Percentiles rank a stretch among this genome's conserved stretches.
Evolutionary conservation across 352 stramenopile species (phyloP).

Genomic region (Peronospora destructor): DNA sequence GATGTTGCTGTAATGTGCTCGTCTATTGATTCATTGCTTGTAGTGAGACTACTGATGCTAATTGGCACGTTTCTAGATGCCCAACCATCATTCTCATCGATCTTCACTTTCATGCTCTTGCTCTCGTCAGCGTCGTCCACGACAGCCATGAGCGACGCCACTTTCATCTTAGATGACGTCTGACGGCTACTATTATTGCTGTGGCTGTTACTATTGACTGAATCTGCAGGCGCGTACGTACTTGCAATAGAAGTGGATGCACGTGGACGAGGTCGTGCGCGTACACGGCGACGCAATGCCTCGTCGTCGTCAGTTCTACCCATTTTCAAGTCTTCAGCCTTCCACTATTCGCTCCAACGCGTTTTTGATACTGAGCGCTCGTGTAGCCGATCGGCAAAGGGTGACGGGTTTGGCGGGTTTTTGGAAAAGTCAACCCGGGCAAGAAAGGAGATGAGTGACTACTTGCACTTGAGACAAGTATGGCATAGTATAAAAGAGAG

Average conservation of each 20-base stretch:
- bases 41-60: conserved; percentile 19
- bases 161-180: conserved; percentile 36
- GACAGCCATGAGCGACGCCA: conserved; percentile 42
- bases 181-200: neutral
- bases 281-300: conserved; percentile 24
- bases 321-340: conserved; percentile 19
- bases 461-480: conserved; percentile 4
- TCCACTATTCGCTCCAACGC: conserved; percentile 4
- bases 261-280: conserved; percentile 19
- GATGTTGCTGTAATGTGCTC: conserved; percentile 3
- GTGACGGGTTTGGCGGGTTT: conserved; percentile 12
- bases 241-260: conserved; percentile 18
- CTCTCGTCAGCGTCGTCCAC: conserved; percentile 21
- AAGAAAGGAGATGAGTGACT: conserved; percentile 1
- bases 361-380: conserved; percentile 32
- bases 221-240: conserved; percentile 18
- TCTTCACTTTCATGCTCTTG: conserved; percentile 56
- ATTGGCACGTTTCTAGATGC: conserved; percentile 13
- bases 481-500: conserved; percentile 3
- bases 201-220: neutral
- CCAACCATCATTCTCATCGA: conserved; percentile 16
- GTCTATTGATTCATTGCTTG: conserved; percentile 3
- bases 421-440: conserved; percentile 2
- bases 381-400: conserved; percentile 14
- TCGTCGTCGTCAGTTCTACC: conserved; percentile 37